Evolutionary conservation across 1,139 yeast species (phyloP).

Genomic region (Saccharomyces pastorianus): DNA sequence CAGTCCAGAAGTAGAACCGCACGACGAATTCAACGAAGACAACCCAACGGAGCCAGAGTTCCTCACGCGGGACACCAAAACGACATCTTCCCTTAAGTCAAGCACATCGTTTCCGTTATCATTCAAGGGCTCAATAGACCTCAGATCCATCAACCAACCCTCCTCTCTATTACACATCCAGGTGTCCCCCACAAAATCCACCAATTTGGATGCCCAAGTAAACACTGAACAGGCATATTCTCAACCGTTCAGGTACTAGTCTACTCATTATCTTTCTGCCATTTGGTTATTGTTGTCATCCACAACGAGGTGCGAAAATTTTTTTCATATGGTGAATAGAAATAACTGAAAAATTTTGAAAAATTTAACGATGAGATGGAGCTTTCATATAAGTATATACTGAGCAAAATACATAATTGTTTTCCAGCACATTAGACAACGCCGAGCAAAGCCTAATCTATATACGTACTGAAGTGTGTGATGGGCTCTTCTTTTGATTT

Average conservation of each 20-base stretch:
- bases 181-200: conserved; percentile 21
- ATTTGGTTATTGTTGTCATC: background rate
- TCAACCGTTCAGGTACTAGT: conserved; percentile 21
- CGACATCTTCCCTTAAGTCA: background rate
- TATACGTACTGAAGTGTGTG: background rate
- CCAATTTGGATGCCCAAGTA: conserved; percentile 15
- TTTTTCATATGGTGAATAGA: background rate
- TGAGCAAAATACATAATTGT: background rate
- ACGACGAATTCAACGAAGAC: background rate
- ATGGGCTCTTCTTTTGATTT: conserved; percentile 13
- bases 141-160: background rate
- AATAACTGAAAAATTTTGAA: background rate
- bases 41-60: background rate
- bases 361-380: background rate
- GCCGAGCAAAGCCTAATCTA: background rate
- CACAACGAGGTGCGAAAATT: conserved; percentile 1
- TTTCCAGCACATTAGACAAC: background rate
- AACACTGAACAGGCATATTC: conserved; percentile 27
- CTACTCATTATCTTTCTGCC: background rate
- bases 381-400: too few relatives aligned
- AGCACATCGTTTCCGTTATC: background rate
- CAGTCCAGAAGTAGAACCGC: background rate
- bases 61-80: background rate
- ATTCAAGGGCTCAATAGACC: background rate
- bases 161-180: conserved; percentile 12